A percentile compares a stretch with the other conserved stretches of the same genome.
Evolutionary conservation across 306 rosid genomes (phyloP).

Genomic region (Calophaca sinica): DNA sequence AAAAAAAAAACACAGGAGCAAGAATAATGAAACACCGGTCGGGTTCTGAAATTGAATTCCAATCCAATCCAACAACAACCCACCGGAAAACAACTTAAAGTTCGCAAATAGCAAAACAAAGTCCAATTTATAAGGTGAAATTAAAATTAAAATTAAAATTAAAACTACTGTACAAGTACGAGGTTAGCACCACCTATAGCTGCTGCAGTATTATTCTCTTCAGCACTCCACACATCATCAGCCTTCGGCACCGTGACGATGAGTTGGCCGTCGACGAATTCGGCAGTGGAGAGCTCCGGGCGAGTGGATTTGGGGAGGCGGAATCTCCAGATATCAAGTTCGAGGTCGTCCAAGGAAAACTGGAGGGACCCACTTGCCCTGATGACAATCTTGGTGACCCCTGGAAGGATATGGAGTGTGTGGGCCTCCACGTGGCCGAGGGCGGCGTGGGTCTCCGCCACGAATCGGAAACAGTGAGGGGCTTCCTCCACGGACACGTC

Average conservation of each 20-base stretch:
- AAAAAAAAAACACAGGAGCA: too few relatives aligned
- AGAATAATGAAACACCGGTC: too few relatives aligned
- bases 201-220: not conserved
- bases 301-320: conserved; percentile 17
- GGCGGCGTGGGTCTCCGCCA: not conserved
- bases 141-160: not conserved
- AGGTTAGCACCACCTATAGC: not conserved
- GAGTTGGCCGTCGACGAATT: not conserved
- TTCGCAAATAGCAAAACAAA: too few relatives aligned
- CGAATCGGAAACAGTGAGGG: conserved; percentile 1
- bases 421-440: conserved; percentile 31
- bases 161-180: not conserved
- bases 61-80: too few relatives aligned
- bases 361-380: conserved; percentile 20
- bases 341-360: conserved; percentile 9
- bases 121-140: too few relatives aligned
- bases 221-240: not conserved
- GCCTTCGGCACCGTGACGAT: conserved; percentile 21
- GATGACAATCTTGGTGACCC: conserved; percentile 11
- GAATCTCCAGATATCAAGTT: conserved; percentile 11
- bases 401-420: conserved; percentile 23
- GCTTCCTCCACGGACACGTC: conserved; percentile 14
- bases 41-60: too few relatives aligned
- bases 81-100: too few relatives aligned
- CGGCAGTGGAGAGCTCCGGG: conserved; percentile 22